Base-by-base conservation (phyloP, 805 yeast species). In the Candida tibetensis region DNA sequence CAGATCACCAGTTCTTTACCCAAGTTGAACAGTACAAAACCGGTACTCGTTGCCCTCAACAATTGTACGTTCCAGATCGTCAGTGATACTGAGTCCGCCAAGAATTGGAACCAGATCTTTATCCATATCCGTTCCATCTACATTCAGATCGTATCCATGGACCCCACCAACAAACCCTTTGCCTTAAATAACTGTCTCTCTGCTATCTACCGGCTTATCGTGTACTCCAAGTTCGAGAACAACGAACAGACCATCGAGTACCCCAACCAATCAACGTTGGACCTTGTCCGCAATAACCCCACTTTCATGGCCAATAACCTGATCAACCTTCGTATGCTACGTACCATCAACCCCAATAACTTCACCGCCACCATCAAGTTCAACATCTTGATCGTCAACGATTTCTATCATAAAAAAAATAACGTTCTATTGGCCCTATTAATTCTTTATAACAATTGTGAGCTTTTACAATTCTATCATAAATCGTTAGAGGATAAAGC, bases 151-250 rank as follows among this genome's bases (percentile, higher is more conserved):
- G 25, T 10, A 10, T 7, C 25, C 9, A 7, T 7, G 25, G 9
- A 21, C 25, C 25, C 25, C 9, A 7, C 7, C 25, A 7, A 21
- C 25, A 7, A 10, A 7, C 7, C 9, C 25, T 21, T 21, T 21
- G 25, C 25, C 25, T 7, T 21, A 7, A 7, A 10, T 10, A 7
- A 7, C 9, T 7, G 9, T 10, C 10, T 21, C 9, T 21, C 25
- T 12, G 25, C 15, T 15, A 10, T 32, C 22, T 12, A 21, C 6
- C 28, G 28, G 15, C 15, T 32, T 5, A 17, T 32, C 4, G 9
- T 32, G 14, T 15, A 13, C 6, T 5, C 29, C 28, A 22, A 23
- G 16, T 32, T 21, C 29, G 23, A 22, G 29, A 32, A 32, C 29
- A 19, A 17, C 16, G 14, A 14, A 12, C 13, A 6, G 6, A 7